Evolutionary conservation across 495 filamentous ascomycete genomes (phyloP).

Genomic region (Aspergillus mulundensis): DNA sequence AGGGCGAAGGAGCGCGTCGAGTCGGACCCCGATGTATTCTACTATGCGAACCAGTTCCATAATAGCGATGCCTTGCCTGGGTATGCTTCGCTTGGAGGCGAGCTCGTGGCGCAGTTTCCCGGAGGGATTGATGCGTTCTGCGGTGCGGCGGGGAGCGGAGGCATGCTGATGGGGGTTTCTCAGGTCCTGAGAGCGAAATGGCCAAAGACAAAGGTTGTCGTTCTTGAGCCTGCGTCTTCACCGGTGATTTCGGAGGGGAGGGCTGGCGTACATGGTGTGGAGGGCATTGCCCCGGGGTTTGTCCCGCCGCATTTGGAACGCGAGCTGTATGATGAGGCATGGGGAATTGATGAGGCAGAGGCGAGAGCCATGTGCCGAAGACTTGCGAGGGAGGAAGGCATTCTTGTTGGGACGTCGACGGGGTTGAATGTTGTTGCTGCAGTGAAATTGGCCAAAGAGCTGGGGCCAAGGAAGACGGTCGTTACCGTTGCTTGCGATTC

Average conservation of each 20-base stretch:
- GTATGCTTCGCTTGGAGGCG: slow-evolving; percentile 9
- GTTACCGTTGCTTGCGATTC: slow-evolving; percentile 17
- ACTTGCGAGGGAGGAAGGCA: slow-evolving; percentile 16
- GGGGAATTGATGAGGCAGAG: slow-evolving; percentile 8
- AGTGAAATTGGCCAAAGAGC: slow-evolving; percentile 8
- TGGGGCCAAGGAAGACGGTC: slow-evolving; percentile 13
- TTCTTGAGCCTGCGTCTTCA: slow-evolving; percentile 12
- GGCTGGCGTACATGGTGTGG: slow-evolving; percentile 7
- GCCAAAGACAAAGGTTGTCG: neutral
- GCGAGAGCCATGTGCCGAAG: slow-evolving; percentile 11
- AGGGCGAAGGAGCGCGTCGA: slow-evolving; percentile 2
- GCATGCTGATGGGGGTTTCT: slow-evolving; percentile 15
- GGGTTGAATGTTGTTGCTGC: slow-evolving; percentile 20
- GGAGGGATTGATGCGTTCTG: slow-evolving; percentile 17
- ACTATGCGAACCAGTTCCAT: slow-evolving; percentile 10
- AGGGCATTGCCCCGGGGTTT: slow-evolving; percentile 17
- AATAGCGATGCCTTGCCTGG: slow-evolving; percentile 8
- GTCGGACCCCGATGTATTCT: neutral
- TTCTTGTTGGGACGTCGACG: slow-evolving; percentile 15
- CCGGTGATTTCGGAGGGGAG: slow-evolving; percentile 11
- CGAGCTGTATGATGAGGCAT: slow-evolving; percentile 13
- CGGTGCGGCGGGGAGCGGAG: slow-evolving; percentile 11
- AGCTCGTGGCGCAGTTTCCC: slow-evolving; percentile 11
- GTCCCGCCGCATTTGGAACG: slow-evolving; percentile 9
- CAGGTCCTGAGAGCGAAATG: slow-evolving; percentile 5